Conservation (phyloP, 2,329 filamentous ascomycete genomes). For the Drechslerella dactyloides region DNA sequence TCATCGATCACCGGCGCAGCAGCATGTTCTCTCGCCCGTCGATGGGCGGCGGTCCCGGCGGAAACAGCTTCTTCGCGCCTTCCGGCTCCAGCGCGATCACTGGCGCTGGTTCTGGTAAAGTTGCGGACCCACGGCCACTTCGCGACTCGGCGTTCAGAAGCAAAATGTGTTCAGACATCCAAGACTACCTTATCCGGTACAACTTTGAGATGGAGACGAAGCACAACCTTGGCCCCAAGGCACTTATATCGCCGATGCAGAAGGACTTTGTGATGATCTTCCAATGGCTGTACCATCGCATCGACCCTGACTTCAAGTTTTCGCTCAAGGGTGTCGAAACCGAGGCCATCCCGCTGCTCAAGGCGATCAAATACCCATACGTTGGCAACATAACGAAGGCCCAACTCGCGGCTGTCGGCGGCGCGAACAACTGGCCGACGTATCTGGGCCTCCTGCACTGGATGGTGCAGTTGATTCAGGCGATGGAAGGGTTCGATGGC, state of each 20-base stretch:
- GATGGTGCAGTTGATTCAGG: slow-evolving; percentile 97
- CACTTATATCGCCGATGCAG: slow-evolving; percentile 90
- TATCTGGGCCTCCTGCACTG: slow-evolving; percentile 94
- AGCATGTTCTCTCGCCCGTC: slow-evolving; percentile 83
- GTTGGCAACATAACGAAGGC: slow-evolving; percentile 96
- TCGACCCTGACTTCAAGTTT: slow-evolving; percentile 92
- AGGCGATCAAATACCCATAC: slow-evolving; percentile 92
- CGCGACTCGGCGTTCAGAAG: slow-evolving; percentile 80
- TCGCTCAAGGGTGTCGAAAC: slow-evolving; percentile 87
- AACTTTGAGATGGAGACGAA: slow-evolving; percentile 99
- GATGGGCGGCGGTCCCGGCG: slow-evolving; percentile 67
- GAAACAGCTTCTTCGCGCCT: slow-evolving; percentile 93
- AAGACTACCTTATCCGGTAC: slow-evolving; percentile 89
- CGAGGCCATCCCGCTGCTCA: slow-evolving; percentile 89
- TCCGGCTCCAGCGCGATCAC: slow-evolving; percentile 76
- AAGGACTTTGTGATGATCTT: slow-evolving; percentile 99
- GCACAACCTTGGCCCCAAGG: slow-evolving; percentile 86
- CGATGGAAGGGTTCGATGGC: slow-evolving; percentile 81
- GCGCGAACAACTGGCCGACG: slow-evolving; percentile 88
- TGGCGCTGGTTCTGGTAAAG: slow-evolving; percentile 26
- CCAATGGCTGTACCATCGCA: slow-evolving; percentile 94
- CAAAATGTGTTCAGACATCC: slow-evolving; percentile 82
- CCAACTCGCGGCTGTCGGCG: slow-evolving; percentile 90
- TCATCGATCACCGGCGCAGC: slow-evolving; percentile 70
- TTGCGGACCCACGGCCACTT: slow-evolving; percentile 80